Conservation (phyloP, 1,284 basidiomycete genomes). For the Pseudozyma tsukubaensis region DNA sequence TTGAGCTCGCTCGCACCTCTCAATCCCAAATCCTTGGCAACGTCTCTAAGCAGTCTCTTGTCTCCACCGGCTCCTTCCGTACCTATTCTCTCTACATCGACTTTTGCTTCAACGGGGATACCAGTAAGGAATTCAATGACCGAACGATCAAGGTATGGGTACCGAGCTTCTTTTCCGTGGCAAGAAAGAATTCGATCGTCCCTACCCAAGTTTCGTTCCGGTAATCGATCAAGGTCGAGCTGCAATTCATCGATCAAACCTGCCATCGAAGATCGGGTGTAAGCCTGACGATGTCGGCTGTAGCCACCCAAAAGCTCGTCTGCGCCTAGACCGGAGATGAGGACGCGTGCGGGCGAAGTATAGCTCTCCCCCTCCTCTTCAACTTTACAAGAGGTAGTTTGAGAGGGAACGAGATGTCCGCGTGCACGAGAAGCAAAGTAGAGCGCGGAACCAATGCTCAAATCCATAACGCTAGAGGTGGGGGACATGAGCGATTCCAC, state of each 20-base stretch:
- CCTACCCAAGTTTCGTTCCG: conserved; percentile 87
- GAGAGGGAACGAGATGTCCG: conserved; percentile 4
- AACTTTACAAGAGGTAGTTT: neutral
- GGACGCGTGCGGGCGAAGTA: conserved; percentile 80
- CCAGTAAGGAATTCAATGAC: conserved; percentile 72
- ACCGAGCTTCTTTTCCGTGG: conserved; percentile 82
- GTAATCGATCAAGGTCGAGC: conserved; percentile 89
- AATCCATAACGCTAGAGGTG: conserved; percentile 57
- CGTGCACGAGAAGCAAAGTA: conserved; percentile 88
- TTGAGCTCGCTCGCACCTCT: conserved; percentile 75
- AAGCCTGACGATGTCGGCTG: conserved; percentile 85
- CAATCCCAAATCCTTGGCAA: conserved; percentile 47
- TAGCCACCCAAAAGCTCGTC: conserved; percentile 97
- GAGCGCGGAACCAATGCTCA: conserved; percentile 90
- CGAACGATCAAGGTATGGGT: conserved; percentile 56
- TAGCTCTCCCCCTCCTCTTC: conserved; percentile 70
- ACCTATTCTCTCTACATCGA: conserved; percentile 71
- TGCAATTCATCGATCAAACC: conserved; percentile 88
- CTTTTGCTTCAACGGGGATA: conserved; percentile 82
- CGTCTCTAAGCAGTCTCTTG: conserved; percentile 80
- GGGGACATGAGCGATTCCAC: conserved; percentile 55
- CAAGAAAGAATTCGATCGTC: conserved; percentile 92
- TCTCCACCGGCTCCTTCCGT: conserved; percentile 76
- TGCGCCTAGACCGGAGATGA: conserved; percentile 91
- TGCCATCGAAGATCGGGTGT: conserved; percentile 53